Evolutionary conservation across 179 eudicot species (phyloP).

Genomic region (Vitellaria paradoxa): DNA sequence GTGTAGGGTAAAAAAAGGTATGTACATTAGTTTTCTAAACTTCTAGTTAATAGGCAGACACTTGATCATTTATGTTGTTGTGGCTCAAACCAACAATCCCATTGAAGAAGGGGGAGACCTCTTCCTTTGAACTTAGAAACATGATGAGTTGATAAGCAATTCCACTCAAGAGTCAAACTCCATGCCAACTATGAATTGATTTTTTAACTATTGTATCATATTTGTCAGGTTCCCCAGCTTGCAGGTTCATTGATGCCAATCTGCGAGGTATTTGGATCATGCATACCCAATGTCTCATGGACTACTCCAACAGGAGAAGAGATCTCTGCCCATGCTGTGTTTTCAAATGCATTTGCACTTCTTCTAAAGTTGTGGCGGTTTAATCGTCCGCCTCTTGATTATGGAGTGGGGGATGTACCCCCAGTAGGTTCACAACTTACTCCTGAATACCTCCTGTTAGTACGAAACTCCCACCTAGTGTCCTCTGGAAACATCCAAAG

Average conservation of each 20-base stretch:
- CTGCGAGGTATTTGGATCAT: slow-evolving; percentile 93
- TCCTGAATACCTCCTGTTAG: slow-evolving; percentile 84
- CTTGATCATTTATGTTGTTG: no score
- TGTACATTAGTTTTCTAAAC: no score
- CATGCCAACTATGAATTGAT: slow-evolving; percentile 2
- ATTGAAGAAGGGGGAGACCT: no score
- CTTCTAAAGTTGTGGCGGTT: slow-evolving; percentile 96
- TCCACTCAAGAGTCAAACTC: no score
- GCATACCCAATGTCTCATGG: slow-evolving; percentile 78
- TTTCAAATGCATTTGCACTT: slow-evolving; percentile 90
- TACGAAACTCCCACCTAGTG: slow-evolving; percentile 72
- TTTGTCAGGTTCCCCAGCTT: slow-evolving; percentile 80
- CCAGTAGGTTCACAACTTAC: slow-evolving; percentile 95
- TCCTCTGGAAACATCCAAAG: slow-evolving; percentile 56
- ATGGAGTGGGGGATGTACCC: slow-evolving; percentile 89
- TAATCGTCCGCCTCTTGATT: slow-evolving; percentile 88
- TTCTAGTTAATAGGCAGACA: no score
- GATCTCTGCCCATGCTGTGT: slow-evolving; percentile 77
- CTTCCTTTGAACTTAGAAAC: no score
- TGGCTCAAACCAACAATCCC: no score
- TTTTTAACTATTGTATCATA: background rate
- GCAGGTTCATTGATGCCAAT: slow-evolving; percentile 95
- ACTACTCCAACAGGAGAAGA: slow-evolving; percentile 79
- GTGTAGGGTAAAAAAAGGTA: no score
- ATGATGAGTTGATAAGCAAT: background rate